Base-by-base conservation (phyloP, 805 yeast species). In the Yarrowia porcina region DNA sequence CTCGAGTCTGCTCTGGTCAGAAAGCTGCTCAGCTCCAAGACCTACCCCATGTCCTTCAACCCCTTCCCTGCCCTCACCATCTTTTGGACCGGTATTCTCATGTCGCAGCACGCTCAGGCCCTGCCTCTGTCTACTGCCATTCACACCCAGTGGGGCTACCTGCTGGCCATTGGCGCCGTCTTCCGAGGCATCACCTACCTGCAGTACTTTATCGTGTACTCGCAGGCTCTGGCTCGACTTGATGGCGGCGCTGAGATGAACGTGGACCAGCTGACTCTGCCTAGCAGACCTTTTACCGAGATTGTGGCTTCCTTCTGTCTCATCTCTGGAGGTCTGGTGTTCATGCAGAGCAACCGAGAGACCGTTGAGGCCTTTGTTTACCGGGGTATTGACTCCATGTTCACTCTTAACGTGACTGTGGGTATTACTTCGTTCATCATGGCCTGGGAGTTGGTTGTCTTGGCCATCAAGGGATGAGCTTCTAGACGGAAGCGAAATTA, bases 91-190 rank as follows among this genome's bases (percentile, higher is more conserved):
- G 99, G 99, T 28, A 81, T 87, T 13, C 79, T 94, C 66, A 94
- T 94, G 99, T 91, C 97, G 1, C 90, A 88, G 74, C 99, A 94
- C 75, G 85, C 84, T 39, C 99, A 94, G 75, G 88, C 92, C 6
- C 86, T 94, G 0, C 78, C 73, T 61, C 80, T 88, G 32, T 86
- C 97, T 2, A 90, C 97, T 2, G 78, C 75, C 17, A 83, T 94
- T 66, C 99, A 94, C 73, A 77, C 82, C 61, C 97, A 91, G 75
- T 94, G 99, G 99, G 99, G 99, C 8, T 80, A 82, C 64, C 75
- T 94, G 70, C 79, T 94, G 64, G 82, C 92, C n/a, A 82, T 83
- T 67, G 98, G 91, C 1, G 88, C 97, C 2, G 81, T 84, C 12
- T 84, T 92, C 74, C 81, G 99, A 67, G 74, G 88, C 15, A 60